Percentiles rank a stretch among this genome's conserved stretches.
Evolutionary conservation across 305 asterid species (phyloP).

Genomic region (Fraxinus paxiana): DNA sequence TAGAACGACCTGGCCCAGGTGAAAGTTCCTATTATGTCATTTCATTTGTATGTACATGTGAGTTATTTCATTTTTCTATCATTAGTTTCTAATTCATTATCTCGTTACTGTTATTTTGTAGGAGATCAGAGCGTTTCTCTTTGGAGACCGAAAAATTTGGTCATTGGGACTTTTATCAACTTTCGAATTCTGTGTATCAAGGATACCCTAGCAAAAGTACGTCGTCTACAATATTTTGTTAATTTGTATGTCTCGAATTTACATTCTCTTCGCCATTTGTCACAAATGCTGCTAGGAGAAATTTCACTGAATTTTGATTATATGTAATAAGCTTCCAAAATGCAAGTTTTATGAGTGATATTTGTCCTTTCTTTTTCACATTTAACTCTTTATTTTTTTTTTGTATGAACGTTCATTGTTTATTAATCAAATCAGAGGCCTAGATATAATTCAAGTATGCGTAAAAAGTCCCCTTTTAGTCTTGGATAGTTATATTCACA

Average conservation of each 20-base stretch:
- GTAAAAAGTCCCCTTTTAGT: background rate
- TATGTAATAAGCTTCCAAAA: background rate
- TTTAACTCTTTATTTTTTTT: background rate
- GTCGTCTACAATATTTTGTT: background rate
- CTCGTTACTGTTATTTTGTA: background rate
- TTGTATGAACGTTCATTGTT: background rate
- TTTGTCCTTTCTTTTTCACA: background rate
- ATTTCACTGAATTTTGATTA: background rate
- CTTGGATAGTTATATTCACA: background rate
- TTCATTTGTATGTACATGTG: background rate
- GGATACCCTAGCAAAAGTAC: background rate
- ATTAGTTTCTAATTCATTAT: background rate
- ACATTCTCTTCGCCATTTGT: background rate
- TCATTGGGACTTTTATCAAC: background rate
- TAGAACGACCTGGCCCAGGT: background rate
- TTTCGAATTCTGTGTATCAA: background rate
- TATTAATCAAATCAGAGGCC: background rate
- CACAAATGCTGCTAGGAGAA: constrained; percentile 1
- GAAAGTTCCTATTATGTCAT: background rate
- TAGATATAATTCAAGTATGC: background rate
- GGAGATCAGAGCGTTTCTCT: background rate
- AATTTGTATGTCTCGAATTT: background rate
- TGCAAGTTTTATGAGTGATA: background rate
- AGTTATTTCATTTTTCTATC: background rate
- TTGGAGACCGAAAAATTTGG: background rate